Conservation (phyloP, 2,329 filamentous ascomycete genomes). For the Colletotrichum agaves region DNA sequence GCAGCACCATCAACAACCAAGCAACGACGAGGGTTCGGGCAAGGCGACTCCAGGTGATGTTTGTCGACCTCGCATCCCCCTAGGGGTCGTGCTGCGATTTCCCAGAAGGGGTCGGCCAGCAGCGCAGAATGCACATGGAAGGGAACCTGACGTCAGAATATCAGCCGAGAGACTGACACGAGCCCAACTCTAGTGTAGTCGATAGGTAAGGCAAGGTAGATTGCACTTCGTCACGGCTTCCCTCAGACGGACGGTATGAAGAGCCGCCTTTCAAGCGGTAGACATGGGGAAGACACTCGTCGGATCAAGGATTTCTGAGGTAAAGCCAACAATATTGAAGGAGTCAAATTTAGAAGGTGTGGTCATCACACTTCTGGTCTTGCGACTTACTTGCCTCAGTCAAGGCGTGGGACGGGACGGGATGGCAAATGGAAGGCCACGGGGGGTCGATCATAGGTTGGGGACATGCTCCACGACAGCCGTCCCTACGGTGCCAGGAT, state of each 20-base stretch:
- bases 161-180: constrained; percentile 7
- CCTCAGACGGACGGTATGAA: constrained; percentile 5
- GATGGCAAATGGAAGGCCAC: constrained; percentile 16
- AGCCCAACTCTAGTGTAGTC: not conserved
- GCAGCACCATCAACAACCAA: not conserved
- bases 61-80: not conserved
- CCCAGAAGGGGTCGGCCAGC: constrained; percentile 18
- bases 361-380: constrained; percentile 27
- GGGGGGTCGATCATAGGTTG: constrained; percentile 17
- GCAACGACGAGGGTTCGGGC: not conserved
- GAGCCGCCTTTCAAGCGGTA: not conserved
- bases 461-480: not conserved
- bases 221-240: not conserved
- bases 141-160: constrained; percentile 29
- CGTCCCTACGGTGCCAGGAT: not conserved
- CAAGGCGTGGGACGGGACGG: not conserved
- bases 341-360: not conserved
- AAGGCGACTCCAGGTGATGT: not conserved
- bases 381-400: not conserved
- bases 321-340: not conserved
- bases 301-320: constrained; percentile 15
- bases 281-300: not conserved
- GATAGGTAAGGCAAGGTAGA: too few species aligned
- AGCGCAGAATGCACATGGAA: not conserved
- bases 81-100: not conserved